Evolutionary conservation across 306 rosid species (phyloP), one percentile per base, ranked within the genome.

Genomic region (Cicer pinnatifidum): DNA sequence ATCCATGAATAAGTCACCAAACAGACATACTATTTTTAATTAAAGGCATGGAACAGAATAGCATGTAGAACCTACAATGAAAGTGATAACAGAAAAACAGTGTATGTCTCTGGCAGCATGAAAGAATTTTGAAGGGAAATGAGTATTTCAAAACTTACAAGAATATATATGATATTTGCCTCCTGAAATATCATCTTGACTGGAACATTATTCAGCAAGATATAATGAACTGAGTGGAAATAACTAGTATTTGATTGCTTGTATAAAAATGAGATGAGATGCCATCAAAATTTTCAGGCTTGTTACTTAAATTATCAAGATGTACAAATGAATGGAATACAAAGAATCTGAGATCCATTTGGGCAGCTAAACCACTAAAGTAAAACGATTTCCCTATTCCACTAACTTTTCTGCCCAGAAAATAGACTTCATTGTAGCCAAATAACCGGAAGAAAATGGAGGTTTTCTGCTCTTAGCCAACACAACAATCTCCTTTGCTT

Each of bases 381-480:
- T 50, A 6, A 82, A 28, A 11, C 13, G 40, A 12, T 50, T 59
- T 72, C 46, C 77, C 78, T 61, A 53, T 59, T 77, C 69, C 73
- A 45, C 69, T 77, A 72, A 74, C 59, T 71, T 81, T 76, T 76
- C 62, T 77, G 67, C 66, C 61, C 69, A 44, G 73, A 75, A 20
- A 84, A 63, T 38, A 75, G 83, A 64, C 67, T 65, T 72, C 81
- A 87, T 71, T 16, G 80, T 62, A 72, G 53, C 76, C 87, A 87
- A 75, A 61, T 76, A 83, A 41, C 20, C 10, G 7, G 79, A 65
- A 59, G 83, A 57, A 79, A 85, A 87, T 15, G 86, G 87, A 79
- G 94, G 92, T 13, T 70, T 77, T 84, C 86, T 85, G 58, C 54
- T 82, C 72, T 64, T 51, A 65, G 81, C 88, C 86, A 87, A 83